A percentile compares a stretch with the other conserved stretches of the same genome.
Conservation (phyloP, 2,329 filamentous ascomycete species). For the Massarina eburnea region DNA sequence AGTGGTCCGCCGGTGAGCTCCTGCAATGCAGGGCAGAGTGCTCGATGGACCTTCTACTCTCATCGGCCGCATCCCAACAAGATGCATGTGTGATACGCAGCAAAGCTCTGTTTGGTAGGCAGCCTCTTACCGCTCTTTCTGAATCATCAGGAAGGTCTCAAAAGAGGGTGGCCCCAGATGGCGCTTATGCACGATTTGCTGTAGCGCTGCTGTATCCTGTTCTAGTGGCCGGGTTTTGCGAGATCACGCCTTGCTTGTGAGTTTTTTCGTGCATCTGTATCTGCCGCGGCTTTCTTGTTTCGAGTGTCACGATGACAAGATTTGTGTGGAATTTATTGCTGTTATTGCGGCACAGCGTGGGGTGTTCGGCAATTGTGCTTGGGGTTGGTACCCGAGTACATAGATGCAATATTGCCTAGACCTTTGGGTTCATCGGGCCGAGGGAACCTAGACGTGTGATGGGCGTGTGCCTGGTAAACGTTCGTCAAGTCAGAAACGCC, state of each 20-base stretch:
- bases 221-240: too few relatives aligned
- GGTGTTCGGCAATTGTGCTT: slow-evolving; percentile 9
- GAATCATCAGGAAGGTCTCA: slow-evolving; percentile 30
- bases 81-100: slow-evolving; percentile 29
- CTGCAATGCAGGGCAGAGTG: slow-evolving; percentile 10
- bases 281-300: not conserved
- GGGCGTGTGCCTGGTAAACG: too few relatives aligned
- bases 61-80: slow-evolving; percentile 34
- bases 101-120: slow-evolving; percentile 26
- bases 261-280: not conserved
- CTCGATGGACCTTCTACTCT: slow-evolving; percentile 13
- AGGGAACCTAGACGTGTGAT: too few relatives aligned
- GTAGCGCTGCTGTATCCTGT: slow-evolving; percentile 27
- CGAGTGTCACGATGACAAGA: not conserved
- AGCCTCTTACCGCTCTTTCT: slow-evolving; percentile 41
- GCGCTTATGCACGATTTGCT: slow-evolving; percentile 43
- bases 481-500: too few relatives aligned
- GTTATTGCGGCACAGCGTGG: slow-evolving; percentile 7
- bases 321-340: not conserved
- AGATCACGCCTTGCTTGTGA: not conserved
- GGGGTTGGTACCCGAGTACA: too few relatives aligned
- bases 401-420: too few relatives aligned
- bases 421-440: too few relatives aligned
- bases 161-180: slow-evolving; percentile 22
- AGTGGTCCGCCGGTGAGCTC: too few relatives aligned